Evolutionary conservation across 78 protist genomes (phyloP).

Genomic region (Emiliania huxleyi): DNA sequence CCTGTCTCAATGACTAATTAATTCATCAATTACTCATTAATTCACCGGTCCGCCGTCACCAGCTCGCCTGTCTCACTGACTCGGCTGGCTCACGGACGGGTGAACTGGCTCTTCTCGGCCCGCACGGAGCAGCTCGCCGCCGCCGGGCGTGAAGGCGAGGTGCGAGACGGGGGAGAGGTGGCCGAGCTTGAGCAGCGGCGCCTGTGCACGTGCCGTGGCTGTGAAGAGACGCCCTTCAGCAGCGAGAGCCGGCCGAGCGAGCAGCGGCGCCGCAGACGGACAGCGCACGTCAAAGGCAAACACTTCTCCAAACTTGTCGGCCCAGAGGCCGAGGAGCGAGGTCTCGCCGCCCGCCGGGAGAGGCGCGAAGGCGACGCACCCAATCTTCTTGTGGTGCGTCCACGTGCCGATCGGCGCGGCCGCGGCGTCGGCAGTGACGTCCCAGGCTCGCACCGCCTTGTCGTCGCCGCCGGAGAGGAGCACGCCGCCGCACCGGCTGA

Average conservation of each 20-base stretch:
- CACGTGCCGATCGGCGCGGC: background rate
- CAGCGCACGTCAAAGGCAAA: background rate
- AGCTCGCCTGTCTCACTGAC: no score
- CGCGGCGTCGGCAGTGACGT: background rate
- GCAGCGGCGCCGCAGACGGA: no score
- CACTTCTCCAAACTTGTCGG: background rate
- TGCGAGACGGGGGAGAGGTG: background rate
- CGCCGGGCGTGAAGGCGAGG: background rate
- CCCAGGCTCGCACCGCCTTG: background rate
- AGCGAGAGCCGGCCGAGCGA: no score
- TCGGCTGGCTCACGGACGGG: no score
- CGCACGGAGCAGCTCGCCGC: background rate
- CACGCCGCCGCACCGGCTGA: background rate
- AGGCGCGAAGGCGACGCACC: background rate
- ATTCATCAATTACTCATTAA: no score
- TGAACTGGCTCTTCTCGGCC: background rate
- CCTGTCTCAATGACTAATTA: no score
- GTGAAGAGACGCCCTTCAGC: no score
- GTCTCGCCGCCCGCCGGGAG: background rate
- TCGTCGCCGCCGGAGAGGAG: background rate
- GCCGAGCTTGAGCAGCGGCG: background rate
- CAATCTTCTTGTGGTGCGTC: background rate
- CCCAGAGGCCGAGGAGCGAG: background rate
- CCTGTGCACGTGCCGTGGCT: background rate
- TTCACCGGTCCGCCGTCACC: no score